phyloP scores from a whole-genome alignment of 441 rosid species.

The Adansonia rubrostipa region DNA sequence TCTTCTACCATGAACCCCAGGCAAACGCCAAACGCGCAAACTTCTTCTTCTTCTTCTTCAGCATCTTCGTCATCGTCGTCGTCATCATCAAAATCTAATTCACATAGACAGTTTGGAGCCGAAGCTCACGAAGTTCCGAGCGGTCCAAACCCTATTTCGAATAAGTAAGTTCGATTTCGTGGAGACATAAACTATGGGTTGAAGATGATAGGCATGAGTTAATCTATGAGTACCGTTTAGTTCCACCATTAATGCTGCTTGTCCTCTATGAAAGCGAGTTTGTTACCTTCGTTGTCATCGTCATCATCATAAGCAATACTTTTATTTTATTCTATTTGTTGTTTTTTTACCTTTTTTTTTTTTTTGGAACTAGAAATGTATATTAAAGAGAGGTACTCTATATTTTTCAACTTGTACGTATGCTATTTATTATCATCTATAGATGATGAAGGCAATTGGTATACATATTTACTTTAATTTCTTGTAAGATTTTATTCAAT shows the following conservation, averaged over 20 bases:
- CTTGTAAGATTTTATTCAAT: neutral
- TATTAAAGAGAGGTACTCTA: conserved; percentile 47
- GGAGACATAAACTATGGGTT: conserved; percentile 11
- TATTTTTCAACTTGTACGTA: conserved; percentile 38
- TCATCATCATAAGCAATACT: conserved; percentile 29
- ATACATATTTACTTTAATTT: conserved; percentile 15
- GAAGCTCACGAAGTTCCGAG: conserved; percentile 92
- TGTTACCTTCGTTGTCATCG: conserved; percentile 38
- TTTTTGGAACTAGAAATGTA: conserved; percentile 44
- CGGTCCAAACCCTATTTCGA: conserved; percentile 95
- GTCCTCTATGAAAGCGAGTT: conserved; percentile 43
- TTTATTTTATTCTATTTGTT: neutral
- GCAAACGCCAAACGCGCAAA: neutral
- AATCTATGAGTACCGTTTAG: conserved; percentile 27
- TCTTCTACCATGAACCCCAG: conserved; percentile 50
- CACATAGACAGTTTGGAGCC: conserved; percentile 45
- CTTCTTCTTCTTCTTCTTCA: neutral
- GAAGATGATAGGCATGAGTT: conserved; percentile 33
- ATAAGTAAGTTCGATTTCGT: conserved; percentile 36
- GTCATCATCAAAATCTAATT: conserved; percentile 36
- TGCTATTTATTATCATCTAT: conserved; percentile 29
- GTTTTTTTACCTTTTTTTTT: neutral
- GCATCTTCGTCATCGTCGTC: neutral
- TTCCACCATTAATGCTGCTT: conserved; percentile 41
- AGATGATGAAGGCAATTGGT: conserved; percentile 24